These are phyloP conservation scores for Rhodosporidiobolus sp. DNA, from an alignment of 768 basidiomycete species.

Conservation along the genomic window DNA sequence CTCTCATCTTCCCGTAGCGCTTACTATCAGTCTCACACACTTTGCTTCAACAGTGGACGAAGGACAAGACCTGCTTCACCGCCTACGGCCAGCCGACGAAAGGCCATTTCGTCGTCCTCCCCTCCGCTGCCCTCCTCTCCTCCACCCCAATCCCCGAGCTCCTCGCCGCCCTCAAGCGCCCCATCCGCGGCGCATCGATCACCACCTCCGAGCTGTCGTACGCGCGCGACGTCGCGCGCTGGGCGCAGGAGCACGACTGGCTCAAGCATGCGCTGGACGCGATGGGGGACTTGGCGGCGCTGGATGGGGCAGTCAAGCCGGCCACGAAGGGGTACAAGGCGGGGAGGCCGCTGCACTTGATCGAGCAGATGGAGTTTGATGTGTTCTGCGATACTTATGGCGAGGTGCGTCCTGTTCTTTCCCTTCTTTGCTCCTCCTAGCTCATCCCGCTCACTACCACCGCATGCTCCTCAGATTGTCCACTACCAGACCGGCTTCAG, in stretches of 20 bases:
- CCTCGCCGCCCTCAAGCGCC: background rate
- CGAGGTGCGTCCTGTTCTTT: constrained; percentile 2
- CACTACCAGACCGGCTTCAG: background rate
- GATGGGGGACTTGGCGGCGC: background rate
- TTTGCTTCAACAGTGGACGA: constrained; percentile 4
- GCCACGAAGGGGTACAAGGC: background rate
- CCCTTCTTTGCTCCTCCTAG: background rate
- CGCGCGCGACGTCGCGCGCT: constrained; percentile 19
- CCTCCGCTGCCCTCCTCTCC: background rate
- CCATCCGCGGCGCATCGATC: background rate
- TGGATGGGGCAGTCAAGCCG: background rate
- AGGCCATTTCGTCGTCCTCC: constrained; percentile 10
- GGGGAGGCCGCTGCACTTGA: background rate
- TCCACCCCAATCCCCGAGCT: background rate
- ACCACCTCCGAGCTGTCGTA: constrained; percentile 9
- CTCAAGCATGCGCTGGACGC: constrained; percentile 1
- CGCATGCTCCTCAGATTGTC: too few relatives aligned
- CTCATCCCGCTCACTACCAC: too few relatives aligned
- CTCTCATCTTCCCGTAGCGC: too few relatives aligned
- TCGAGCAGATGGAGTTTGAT: background rate
- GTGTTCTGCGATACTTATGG: constrained; percentile 12
- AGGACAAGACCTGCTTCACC: background rate
- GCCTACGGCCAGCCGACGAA: background rate
- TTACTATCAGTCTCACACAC: background rate
- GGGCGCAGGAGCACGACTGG: constrained; percentile 11